Evolutionary conservation across 2,329 filamentous ascomycete genomes (phyloP).

Genomic region (Drechslerella coelobrocha): DNA sequence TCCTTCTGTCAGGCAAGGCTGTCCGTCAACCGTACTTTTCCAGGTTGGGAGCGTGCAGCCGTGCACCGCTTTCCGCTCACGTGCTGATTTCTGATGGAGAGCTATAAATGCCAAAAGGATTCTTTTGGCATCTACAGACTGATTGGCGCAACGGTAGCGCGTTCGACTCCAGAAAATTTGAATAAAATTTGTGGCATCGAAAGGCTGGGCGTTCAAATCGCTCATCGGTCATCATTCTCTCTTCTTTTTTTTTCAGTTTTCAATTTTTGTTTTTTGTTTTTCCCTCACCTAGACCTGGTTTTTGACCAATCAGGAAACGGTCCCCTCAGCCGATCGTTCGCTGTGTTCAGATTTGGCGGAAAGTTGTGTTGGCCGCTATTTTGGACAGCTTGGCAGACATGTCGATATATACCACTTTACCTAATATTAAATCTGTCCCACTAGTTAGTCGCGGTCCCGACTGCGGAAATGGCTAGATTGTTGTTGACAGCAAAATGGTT

Average conservation of each 20-base stretch:
- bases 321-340: too few relatives aligned
- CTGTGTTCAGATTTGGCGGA: background rate
- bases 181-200: constrained; percentile 51
- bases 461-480: too few relatives aligned
- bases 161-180: constrained; percentile 53
- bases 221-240: constrained; percentile 52
- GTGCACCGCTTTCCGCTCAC: background rate
- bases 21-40: too few relatives aligned
- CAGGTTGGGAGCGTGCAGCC: background rate
- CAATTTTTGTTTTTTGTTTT: constrained; percentile 1
- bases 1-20: too few relatives aligned
- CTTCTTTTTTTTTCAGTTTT: constrained; percentile 4
- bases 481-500: too few relatives aligned
- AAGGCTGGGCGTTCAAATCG: constrained; percentile 55
- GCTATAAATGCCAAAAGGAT: background rate
- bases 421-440: too few relatives aligned
- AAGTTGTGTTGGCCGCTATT: background rate
- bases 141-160: constrained; percentile 55
- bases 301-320: background rate
- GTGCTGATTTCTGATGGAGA: background rate
- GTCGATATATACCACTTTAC: background rate
- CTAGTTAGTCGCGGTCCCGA: too few relatives aligned
- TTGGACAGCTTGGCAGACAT: background rate
- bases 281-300: background rate
- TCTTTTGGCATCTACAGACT: constrained; percentile 24